A percentile compares a stretch with the other conserved stretches of the same genome.
phyloP scores from a whole-genome alignment of 1,284 basidiomycete genomes.

The Peniophora sp. region DNA sequence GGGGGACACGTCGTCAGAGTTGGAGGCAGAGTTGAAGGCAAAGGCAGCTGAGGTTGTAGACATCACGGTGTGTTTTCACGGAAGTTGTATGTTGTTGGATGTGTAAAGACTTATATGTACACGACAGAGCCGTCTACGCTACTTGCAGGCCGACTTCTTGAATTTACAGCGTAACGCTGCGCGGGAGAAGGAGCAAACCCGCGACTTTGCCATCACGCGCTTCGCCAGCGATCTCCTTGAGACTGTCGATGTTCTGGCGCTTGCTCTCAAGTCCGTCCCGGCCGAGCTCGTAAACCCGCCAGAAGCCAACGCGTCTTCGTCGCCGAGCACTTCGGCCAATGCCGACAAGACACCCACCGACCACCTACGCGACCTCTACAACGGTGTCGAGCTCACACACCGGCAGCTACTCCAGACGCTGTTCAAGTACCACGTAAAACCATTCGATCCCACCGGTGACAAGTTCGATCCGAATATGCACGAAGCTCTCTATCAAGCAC shows the following conservation, averaged over 20 bases:
- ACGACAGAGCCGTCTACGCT: conserved; percentile 73
- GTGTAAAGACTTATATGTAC: conserved; percentile 4
- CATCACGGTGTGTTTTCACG: conserved; percentile 51
- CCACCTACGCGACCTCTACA: conserved; percentile 67
- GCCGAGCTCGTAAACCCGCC: conserved; percentile 30
- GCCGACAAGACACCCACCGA: conserved; percentile 45
- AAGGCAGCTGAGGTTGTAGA: conserved; percentile 71
- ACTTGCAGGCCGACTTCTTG: conserved; percentile 90
- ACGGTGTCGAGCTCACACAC: conserved; percentile 90
- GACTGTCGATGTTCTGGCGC: conserved; percentile 85
- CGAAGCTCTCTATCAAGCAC: conserved; percentile 93
- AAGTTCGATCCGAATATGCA: conserved; percentile 92
- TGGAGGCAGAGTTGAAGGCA: conserved; percentile 47
- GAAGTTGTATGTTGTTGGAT: background rate
- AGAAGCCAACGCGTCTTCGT: conserved; percentile 9
- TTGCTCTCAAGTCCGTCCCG: conserved; percentile 87
- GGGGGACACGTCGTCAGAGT: conserved; percentile 21
- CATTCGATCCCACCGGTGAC: conserved; percentile 89
- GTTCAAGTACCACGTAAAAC: conserved; percentile 85
- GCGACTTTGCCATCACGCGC: conserved; percentile 87
- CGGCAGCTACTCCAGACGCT: conserved; percentile 86
- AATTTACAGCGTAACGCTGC: conserved; percentile 89
- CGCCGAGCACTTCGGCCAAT: conserved; percentile 21
- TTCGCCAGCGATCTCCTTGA: conserved; percentile 89
- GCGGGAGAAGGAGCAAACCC: conserved; percentile 87